Evolutionary conservation across 2,329 filamentous ascomycete species (phyloP).

Genomic region (Chaetomium sp.): DNA sequence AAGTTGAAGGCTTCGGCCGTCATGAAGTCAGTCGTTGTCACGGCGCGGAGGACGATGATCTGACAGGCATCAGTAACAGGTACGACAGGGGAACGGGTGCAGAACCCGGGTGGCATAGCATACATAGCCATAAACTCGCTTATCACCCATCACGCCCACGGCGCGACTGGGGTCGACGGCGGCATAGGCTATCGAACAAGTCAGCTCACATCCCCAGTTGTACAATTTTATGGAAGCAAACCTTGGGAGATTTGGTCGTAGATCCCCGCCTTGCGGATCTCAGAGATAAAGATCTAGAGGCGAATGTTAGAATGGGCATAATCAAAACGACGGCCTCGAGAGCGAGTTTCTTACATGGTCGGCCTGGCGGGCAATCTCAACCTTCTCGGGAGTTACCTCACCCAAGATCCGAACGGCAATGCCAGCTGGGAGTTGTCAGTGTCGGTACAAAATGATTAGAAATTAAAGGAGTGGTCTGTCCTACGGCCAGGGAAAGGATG

Average conservation of each 20-base stretch:
- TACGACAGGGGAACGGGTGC: conserved; percentile 32
- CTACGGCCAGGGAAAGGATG: conserved; percentile 39
- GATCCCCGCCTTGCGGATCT: conserved; percentile 71
- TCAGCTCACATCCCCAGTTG: background rate
- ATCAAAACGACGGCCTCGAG: background rate
- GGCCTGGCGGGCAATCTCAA: conserved; percentile 76
- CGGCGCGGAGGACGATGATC: conserved; percentile 48
- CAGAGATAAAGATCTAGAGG: conserved; percentile 67
- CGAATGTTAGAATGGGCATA: conserved; percentile 9
- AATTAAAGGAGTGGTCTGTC: background rate
- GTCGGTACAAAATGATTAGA: background rate
- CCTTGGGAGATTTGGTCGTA: conserved; percentile 60
- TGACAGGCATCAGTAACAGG: conserved; percentile 37
- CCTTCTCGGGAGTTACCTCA: conserved; percentile 77
- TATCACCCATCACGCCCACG: conserved; percentile 60
- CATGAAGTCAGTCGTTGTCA: conserved; percentile 67
- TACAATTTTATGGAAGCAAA: background rate
- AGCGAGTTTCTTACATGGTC: conserved; percentile 49
- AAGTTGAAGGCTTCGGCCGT: conserved; percentile 58
- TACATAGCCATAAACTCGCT: conserved; percentile 56
- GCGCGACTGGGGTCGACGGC: conserved; percentile 48
- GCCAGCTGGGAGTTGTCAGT: conserved; percentile 39
- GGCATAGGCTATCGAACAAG: conserved; percentile 44
- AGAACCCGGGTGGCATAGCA: conserved; percentile 21
- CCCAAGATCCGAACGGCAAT: conserved; percentile 81